Evolutionary conservation across 306 rosid genomes (phyloP), one percentile per base, ranked within the genome.

Genomic region (Cucumis melo): DNA sequence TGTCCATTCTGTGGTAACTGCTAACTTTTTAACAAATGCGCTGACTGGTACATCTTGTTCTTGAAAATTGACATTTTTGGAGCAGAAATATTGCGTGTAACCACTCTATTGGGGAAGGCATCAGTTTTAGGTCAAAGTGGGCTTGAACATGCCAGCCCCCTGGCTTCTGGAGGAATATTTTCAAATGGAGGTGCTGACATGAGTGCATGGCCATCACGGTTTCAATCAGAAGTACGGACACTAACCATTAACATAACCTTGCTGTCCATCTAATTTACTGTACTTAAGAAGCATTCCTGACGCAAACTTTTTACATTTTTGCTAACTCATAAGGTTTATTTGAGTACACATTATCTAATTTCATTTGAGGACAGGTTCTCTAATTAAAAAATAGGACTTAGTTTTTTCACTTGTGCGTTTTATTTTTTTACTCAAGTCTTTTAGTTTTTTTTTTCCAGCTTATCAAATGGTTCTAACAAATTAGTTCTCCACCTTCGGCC

Each of bases 51-150:
- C 96, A 89, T 93, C 88, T 92, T 89, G 81, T 90, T 88, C 96
- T 93, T 93, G 98, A 77, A 93, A 91, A 93, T 91, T 93, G 98
- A 90, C 97, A 89, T 95, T 94, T 90, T 89, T 95, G 98, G 98
- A 95, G 98, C 99, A 95, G 99, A 95, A 95, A 92, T 95, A 86
- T 82, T 90, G 98, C 99, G 99, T 92, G 99, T 95, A 90, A 95
- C 99, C 84, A 89, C 96, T 78, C 92, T 95, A 91, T 87, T 94
- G 96, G 97, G 97, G 98, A 94, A 92, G 85, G 98, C 99, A 89
- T 95, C 99, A 90, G 96, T 92, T 87, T 90, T 94, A 92, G 96
- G 96, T 92, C 97, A 94, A 89, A 94, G 96, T 94, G 96, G 99
- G 95, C 92, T 94, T 88, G 99, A 94, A 88, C 93, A 88, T 83